phyloP scores from a whole-genome alignment of 768 basidiomycete genomes.

The Mycena rebaudengoi region DNA sequence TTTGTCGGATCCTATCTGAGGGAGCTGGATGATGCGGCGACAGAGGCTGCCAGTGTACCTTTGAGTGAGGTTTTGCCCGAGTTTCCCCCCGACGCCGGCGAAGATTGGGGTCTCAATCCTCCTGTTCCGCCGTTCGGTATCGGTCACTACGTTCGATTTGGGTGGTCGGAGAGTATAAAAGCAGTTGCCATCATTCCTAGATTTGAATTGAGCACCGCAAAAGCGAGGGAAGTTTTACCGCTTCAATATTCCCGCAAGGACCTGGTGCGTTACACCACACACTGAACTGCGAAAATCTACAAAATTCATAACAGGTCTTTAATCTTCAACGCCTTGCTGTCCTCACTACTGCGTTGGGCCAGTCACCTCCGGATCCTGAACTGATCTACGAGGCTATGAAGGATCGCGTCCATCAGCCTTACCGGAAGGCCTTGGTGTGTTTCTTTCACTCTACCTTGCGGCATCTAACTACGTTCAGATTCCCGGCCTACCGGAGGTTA shows the following conservation, averaged over 20 bases:
- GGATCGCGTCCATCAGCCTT: conserved; percentile 97
- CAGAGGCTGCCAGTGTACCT: conserved; percentile 87
- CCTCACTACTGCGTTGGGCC: conserved; percentile 90
- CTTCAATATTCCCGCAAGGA: conserved; percentile 87
- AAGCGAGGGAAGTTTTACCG: conserved; percentile 91
- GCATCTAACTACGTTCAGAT: conserved; percentile 61
- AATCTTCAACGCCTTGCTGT: conserved; percentile 97
- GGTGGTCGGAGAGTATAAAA: conserved; percentile 84
- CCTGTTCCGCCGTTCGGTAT: conserved; percentile 90
- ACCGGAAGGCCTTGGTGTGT: conserved; percentile 85
- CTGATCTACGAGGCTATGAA: conserved; percentile 99
- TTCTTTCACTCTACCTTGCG: neutral
- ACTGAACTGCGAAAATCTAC: neutral
- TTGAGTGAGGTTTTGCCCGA: conserved; percentile 96
- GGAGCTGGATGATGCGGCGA: conserved; percentile 85
- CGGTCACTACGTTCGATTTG: conserved; percentile 92
- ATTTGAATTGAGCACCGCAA: conserved; percentile 97
- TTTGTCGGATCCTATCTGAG: conserved; percentile 96
- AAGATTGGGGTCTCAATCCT: conserved; percentile 89
- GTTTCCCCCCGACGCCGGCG: conserved; percentile 92
- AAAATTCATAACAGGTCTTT: conserved; percentile 73
- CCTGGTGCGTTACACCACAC: conserved; percentile 63
- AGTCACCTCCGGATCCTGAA: conserved; percentile 90
- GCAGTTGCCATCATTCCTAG: conserved; percentile 94
- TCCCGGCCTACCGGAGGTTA: conserved; percentile 94